phyloP scores from a whole-genome alignment of 352 stramenopile species.

The Phytophthora cactorum region DNA sequence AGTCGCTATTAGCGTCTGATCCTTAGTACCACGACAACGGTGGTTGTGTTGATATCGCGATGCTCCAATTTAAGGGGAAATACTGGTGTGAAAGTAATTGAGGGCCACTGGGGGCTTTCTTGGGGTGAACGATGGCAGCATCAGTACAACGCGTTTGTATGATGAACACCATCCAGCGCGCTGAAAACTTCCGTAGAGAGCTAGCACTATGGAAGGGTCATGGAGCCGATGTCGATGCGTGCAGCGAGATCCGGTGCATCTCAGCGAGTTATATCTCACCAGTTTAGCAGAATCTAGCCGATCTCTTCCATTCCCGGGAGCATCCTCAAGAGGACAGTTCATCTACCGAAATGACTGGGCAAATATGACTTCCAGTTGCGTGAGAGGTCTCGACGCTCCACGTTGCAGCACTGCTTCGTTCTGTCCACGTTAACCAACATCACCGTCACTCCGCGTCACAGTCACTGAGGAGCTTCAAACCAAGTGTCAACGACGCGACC shows the following conservation, averaged over 20 bases:
- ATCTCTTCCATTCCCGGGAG: conserved; percentile 13
- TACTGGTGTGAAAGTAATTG: too few relatives aligned
- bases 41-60: too few relatives aligned
- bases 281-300: conserved; percentile 2
- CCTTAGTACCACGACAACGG: too few relatives aligned
- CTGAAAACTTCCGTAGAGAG: background rate
- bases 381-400: conserved; percentile 4
- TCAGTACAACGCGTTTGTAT: too few relatives aligned
- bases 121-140: too few relatives aligned
- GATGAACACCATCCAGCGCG: too few relatives aligned
- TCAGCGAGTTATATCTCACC: conserved; percentile 22
- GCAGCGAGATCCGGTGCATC: conserved; percentile 24
- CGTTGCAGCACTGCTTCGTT: background rate
- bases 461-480: conserved; percentile 2
- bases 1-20: too few relatives aligned
- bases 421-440: background rate
- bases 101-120: too few relatives aligned
- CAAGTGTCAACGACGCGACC: background rate
- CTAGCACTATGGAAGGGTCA: background rate
- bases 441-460: background rate
- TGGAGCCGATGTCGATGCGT: conserved; percentile 5
- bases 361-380: background rate
- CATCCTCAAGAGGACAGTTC: background rate
- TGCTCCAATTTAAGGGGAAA: too few relatives aligned
- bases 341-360: conserved; percentile 7